Evolutionary conservation across 768 basidiomycete species (phyloP), one percentile per base, ranked within the genome.

Genomic region (Boletus fagicola): DNA sequence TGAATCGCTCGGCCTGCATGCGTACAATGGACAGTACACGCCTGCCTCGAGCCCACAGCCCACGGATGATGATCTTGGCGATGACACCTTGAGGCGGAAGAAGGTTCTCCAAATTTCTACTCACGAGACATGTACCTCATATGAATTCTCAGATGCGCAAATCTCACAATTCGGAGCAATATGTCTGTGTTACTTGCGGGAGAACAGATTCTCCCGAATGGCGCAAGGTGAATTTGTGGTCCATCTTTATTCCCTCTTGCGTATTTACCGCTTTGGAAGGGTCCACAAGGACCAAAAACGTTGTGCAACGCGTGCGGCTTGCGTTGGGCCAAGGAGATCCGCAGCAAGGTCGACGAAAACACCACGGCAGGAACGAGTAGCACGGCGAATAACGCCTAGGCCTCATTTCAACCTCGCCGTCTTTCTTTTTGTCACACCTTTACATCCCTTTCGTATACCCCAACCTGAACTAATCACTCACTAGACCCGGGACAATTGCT

Each of bases 181-280:
- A 93, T 68, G 92, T 95, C 12, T 98, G 94, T 67, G 80, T 91
- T 33, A 93, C 88, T 15, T 99, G 96, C 65, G 97, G 97, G 18
- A 81, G 93, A 57, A 98, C 95, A 1, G 92, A 94, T 72, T 95
- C 93, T 42, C 95, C 97, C 0, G 96, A 99, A 75, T 99, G 96
- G 96, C 83, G 96, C 65, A 95, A 94, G 81, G 92, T 81, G 51
- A 50, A 68, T 26, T 2, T 24, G 4, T 31, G 45, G 43, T 26
- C n/a, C 13, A 5, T 46, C 12, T 11, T 15, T 35, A 1, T 16
- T 43, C n/a, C 51, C 53, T 33, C 47, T 50, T 22, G 53, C 28
- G 77, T 60, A 50, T 56, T 65, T 60, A 61, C 26, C 26, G 5
- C 22, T 24, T 57, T 58, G 50, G 33, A 62, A 91, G 91, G 96